Conservation (phyloP, 2,329 filamentous ascomycete genomes). For the Ophiocordyceps camponoti-leonardi region DNA sequence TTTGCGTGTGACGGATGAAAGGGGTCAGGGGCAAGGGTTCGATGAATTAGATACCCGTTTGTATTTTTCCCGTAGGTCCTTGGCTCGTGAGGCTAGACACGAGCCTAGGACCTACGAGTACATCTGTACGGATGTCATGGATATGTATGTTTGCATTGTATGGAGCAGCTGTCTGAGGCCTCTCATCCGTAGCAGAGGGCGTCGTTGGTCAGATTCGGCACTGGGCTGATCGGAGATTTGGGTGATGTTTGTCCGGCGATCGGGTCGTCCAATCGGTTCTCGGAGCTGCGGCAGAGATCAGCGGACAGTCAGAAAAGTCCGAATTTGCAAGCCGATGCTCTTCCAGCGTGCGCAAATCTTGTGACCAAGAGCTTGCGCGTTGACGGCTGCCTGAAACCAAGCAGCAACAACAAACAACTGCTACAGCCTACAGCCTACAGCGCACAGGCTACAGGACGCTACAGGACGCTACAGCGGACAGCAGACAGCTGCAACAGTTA, state of each 20-base stretch:
- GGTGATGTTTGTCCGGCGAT: background rate
- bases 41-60: background rate
- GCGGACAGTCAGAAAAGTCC: background rate
- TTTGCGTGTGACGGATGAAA: slow-evolving; percentile 36
- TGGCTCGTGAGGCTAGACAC: too few relatives aligned
- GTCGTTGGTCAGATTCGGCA: background rate
- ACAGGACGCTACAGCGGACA: too few relatives aligned
- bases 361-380: background rate
- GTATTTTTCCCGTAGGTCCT: too few relatives aligned
- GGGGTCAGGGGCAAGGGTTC: background rate
- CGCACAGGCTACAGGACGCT: too few relatives aligned
- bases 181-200: background rate
- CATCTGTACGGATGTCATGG: too few relatives aligned
- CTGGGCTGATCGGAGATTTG: background rate
- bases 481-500: too few relatives aligned
- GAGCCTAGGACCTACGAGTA: too few relatives aligned
- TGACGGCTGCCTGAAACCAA: background rate
- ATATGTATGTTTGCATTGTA: too few relatives aligned
- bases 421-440: too few relatives aligned
- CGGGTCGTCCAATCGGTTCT: background rate
- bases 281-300: background rate
- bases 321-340: background rate
- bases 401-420: too few relatives aligned
- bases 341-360: background rate
- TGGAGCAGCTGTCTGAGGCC: background rate